phyloP scores from a whole-genome alignment of 2,329 filamentous ascomycete species.

The Pseudogymnoascus sp. region DNA sequence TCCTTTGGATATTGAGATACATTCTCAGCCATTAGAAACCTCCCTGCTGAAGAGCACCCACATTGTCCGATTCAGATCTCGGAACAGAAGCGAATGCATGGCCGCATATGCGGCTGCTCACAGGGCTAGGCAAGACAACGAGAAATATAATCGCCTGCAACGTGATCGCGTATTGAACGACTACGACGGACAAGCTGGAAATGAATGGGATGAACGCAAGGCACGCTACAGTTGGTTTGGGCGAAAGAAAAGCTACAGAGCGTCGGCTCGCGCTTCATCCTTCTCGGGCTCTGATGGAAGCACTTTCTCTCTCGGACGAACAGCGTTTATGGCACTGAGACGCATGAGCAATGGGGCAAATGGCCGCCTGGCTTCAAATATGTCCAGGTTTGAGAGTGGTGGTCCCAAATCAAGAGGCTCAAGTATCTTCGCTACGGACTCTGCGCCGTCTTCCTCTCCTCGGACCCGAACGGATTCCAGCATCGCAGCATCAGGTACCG shows the following conservation, averaged over 20 bases:
- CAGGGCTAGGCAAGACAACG: conserved; percentile 80
- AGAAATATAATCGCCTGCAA: conserved; percentile 66
- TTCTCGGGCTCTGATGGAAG: conserved; percentile 58
- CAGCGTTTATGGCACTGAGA: conserved; percentile 67
- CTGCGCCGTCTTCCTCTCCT: conserved; percentile 13
- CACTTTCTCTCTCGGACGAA: conserved; percentile 63
- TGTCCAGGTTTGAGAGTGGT: conserved; percentile 29
- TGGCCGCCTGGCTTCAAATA: conserved; percentile 24
- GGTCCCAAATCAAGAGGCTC: conserved; percentile 28
- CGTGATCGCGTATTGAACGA: conserved; percentile 62
- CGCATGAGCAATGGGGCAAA: conserved; percentile 61
- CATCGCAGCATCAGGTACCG: conserved; percentile 22
- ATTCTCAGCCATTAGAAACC: conserved; percentile 68
- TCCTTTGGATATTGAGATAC: conserved; percentile 85
- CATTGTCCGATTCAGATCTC: conserved; percentile 76
- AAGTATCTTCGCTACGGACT: conserved; percentile 52
- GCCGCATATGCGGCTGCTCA: conserved; percentile 81
- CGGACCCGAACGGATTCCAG: conserved; percentile 22
- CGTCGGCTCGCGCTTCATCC: conserved; percentile 51
- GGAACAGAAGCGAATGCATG: conserved; percentile 67
- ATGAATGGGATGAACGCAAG: conserved; percentile 32
- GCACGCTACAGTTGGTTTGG: conserved; percentile 48
- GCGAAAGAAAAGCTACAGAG: conserved; percentile 55
- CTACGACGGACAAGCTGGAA: conserved; percentile 47
- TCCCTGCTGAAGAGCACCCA: conserved; percentile 61